phyloP scores from a whole-genome alignment of 225 moss, liverwort and hornwort species.

The Physcomitrium patens region DNA sequence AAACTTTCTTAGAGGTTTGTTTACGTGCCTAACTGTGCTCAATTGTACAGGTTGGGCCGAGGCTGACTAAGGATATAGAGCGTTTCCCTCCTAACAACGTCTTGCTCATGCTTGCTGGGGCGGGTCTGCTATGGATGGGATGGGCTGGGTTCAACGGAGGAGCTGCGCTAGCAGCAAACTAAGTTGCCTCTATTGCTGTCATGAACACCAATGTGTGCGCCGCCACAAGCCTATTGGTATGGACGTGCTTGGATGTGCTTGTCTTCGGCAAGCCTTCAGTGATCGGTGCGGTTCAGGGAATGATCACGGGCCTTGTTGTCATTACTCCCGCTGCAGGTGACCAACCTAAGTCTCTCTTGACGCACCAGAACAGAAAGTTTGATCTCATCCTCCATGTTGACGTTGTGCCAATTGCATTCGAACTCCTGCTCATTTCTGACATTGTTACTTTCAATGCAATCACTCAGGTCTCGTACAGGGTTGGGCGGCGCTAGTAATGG shows the following conservation, averaged over 20 bases:
- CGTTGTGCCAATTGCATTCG: too few species aligned
- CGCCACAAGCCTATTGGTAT: too few species aligned
- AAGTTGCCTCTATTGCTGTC: slow-evolving; percentile 14
- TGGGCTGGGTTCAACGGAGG: neutral
- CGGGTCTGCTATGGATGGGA: slow-evolving; percentile 26
- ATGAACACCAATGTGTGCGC: slow-evolving; percentile 13
- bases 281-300: neutral
- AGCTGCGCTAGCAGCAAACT: slow-evolving; percentile 13
- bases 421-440: neutral
- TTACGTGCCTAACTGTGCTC: too few species aligned
- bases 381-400: too few species aligned
- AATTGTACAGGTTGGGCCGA: slow-evolving; percentile 14
- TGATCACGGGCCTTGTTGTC: too few species aligned
- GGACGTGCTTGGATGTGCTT: slow-evolving; percentile 19
- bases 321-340: too few species aligned
- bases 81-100: slow-evolving; percentile 26
- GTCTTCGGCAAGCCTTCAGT: slow-evolving; percentile 26
- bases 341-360: neutral
- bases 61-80: slow-evolving; percentile 23
- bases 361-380: neutral
- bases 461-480: slow-evolving; percentile 15
- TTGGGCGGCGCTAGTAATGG: slow-evolving; percentile 19
- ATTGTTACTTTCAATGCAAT: neutral
- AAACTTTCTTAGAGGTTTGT: too few species aligned
- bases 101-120: slow-evolving; percentile 26